Conservation (phyloP, 2,329 filamentous ascomycete species). For the Penicillium sp. region DNA sequence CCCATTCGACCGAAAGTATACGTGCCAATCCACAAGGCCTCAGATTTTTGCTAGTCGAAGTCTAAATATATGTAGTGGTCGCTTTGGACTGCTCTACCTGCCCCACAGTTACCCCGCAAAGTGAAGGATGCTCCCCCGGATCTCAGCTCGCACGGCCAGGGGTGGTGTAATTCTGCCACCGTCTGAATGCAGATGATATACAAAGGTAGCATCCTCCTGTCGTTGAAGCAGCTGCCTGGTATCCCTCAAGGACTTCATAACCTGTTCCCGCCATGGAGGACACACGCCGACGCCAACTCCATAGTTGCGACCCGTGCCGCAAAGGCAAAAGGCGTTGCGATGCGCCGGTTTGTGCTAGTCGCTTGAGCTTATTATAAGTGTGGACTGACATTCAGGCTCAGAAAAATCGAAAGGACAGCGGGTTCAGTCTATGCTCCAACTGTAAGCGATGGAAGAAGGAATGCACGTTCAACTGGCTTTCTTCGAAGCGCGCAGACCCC, state of each 20-base stretch:
- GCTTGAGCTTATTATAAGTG: background rate
- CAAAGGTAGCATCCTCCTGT: background rate
- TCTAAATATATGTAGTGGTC: too few relatives aligned
- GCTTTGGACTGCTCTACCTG: too few relatives aligned
- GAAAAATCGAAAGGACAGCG: constrained; percentile 17
- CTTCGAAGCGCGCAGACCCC: constrained; percentile 27
- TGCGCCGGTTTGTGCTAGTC: constrained; percentile 28
- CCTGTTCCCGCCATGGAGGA: constrained; percentile 12
- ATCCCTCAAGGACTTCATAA: background rate
- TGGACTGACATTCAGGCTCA: background rate
- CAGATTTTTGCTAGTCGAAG: too few relatives aligned
- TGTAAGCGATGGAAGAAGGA: constrained; percentile 50
- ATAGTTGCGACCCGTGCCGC: constrained; percentile 53
- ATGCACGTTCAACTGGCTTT: constrained; percentile 52
- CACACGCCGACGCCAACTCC: constrained; percentile 24
- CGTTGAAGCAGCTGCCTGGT: background rate
- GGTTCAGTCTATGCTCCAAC: constrained; percentile 42
- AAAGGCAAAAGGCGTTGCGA: constrained; percentile 53
- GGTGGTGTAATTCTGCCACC: background rate
- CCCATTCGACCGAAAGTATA: too few relatives aligned
- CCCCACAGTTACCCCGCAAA: background rate
- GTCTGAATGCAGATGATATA: background rate
- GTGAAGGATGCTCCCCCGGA: background rate
- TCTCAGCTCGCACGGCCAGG: background rate
- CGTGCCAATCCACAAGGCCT: too few relatives aligned